Evolutionary conservation across 2,329 filamentous ascomycete species (phyloP).

Genomic region (Phyllosticta capitalensis): DNA sequence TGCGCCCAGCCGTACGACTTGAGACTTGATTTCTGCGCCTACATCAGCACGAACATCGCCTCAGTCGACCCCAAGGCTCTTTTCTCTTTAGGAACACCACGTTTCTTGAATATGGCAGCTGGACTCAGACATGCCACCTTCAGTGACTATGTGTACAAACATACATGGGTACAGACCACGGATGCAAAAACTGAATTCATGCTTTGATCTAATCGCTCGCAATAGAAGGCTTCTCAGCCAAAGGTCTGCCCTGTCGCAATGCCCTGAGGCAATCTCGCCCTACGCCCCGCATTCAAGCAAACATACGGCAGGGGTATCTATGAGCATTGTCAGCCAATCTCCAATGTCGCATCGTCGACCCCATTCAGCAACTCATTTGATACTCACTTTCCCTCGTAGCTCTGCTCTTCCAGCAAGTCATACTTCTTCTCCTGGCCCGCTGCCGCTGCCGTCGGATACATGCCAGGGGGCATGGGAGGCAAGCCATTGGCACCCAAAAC

Average conservation of each 20-base stretch:
- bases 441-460: conserved; percentile 38
- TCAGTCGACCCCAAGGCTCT: too few species aligned
- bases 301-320: conserved; percentile 39
- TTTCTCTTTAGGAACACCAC: neutral
- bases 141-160: neutral
- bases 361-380: neutral
- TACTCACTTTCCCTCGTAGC: conserved; percentile 46
- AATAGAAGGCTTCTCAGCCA: neutral
- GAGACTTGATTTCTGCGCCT: too few species aligned
- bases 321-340: conserved; percentile 15
- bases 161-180: neutral
- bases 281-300: conserved; percentile 15
- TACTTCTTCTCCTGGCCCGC: conserved; percentile 58
- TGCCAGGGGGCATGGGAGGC: conserved; percentile 76
- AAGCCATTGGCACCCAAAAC: conserved; percentile 68
- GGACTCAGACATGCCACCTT: neutral
- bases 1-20: too few species aligned
- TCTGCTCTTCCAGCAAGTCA: conserved; percentile 57
- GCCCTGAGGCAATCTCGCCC: neutral
- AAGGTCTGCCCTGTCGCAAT: neutral
- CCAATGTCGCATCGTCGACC: neutral
- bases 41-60: too few species aligned
- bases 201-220: neutral
- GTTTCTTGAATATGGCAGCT: neutral
- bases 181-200: neutral